These are phyloP conservation scores for Chionographis japonica DNA, from an alignment of 106 monocot genomes.

Conservation along the genomic window DNA sequence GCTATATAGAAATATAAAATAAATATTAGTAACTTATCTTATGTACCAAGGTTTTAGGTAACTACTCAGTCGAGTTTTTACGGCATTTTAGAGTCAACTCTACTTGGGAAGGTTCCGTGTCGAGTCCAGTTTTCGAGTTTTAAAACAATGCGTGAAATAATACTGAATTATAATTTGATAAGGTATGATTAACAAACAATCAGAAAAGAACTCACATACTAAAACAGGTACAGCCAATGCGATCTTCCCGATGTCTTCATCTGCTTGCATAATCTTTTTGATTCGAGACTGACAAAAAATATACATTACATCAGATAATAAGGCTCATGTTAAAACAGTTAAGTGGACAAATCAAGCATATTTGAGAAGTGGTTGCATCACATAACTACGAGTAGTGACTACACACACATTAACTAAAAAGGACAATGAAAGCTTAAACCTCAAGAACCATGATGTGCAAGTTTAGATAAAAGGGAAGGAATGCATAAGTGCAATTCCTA, in stretches of 20 bases:
- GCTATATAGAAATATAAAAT: too few relatives aligned
- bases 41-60: too few relatives aligned
- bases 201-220: constrained; percentile 65
- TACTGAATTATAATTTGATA: not conserved
- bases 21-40: too few relatives aligned
- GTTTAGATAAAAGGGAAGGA: too few relatives aligned
- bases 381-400: not conserved
- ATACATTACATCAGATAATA: constrained; percentile 5
- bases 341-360: not conserved
- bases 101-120: too few relatives aligned
- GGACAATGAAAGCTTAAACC: too few relatives aligned
- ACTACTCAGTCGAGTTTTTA: too few relatives aligned
- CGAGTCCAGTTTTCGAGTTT: too few relatives aligned
- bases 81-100: too few relatives aligned
- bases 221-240: constrained; percentile 83
- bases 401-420: too few relatives aligned
- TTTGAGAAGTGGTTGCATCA: not conserved
- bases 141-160: not conserved
- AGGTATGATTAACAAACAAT: not conserved
- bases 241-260: constrained; percentile 89
- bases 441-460: too few relatives aligned
- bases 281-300: constrained; percentile 53
- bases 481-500: too few relatives aligned
- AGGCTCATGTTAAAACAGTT: not conserved
- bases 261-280: constrained; percentile 90